Percentiles rank a stretch among this genome's conserved stretches.
Conservation (phyloP, 2,329 filamentous ascomycete genomes). For the Fusarium oxysporum region DNA sequence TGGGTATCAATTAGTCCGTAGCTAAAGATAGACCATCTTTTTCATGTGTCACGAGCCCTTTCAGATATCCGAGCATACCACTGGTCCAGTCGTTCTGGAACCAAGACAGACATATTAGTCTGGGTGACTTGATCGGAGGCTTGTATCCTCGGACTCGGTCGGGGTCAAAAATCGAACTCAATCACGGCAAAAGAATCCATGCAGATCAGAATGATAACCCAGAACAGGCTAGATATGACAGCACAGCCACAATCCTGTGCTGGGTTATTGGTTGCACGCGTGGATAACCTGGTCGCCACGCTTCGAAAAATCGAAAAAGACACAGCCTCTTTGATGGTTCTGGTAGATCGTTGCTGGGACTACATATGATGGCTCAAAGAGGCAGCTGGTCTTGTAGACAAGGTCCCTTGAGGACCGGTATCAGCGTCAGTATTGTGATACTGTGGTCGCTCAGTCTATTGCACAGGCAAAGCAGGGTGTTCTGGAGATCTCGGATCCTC, state of each 20-base stretch:
- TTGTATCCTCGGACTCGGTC: not conserved
- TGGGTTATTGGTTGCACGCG: not conserved
- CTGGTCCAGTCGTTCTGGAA: not conserved
- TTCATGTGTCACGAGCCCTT: not conserved
- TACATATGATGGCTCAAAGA: conserved; percentile 16
- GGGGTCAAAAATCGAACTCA: not conserved
- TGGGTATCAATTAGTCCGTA: not conserved
- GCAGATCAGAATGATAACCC: not conserved
- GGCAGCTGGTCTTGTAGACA: conserved; percentile 24
- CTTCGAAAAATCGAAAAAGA: conserved; percentile 25
- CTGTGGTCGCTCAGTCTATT: not conserved
- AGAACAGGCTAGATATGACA: not conserved
- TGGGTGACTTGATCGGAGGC: not conserved
- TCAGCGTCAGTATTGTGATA: not conserved
- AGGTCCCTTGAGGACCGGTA: not conserved
- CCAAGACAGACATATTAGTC: not conserved
- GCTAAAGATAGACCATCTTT: not conserved
- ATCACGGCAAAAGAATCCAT: not conserved
- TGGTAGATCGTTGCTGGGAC: conserved; percentile 6
- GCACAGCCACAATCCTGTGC: conserved; percentile 27
- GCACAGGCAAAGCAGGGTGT: not conserved
- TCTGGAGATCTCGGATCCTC: not conserved
- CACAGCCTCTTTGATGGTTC: conserved; percentile 16
- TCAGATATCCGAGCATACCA: not conserved
- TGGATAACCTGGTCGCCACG: conserved; percentile 14